A percentile compares a stretch with the other conserved stretches of the same genome.
Evolutionary conservation across 2,329 filamentous ascomycete species (phyloP).

Genomic region (Pseudogymnoascus sp.): DNA sequence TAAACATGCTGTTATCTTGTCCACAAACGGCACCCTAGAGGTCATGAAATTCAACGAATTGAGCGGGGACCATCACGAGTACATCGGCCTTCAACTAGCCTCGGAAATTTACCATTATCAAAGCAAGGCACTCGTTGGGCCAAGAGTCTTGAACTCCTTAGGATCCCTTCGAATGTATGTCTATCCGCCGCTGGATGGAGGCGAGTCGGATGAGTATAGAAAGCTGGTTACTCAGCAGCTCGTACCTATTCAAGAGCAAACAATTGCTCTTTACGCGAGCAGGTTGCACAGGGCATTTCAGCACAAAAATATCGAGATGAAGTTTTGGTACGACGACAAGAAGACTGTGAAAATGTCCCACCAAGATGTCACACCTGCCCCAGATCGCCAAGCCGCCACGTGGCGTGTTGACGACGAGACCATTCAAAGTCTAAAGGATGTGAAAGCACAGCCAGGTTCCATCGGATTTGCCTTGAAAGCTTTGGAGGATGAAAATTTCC

Average conservation of each 20-base stretch:
- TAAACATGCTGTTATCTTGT: slow-evolving; percentile 77
- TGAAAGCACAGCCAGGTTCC: slow-evolving; percentile 38
- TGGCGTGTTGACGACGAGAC: slow-evolving; percentile 68
- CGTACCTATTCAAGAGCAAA: slow-evolving; percentile 65
- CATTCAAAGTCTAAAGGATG: slow-evolving; percentile 34
- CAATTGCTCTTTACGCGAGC: slow-evolving; percentile 70
- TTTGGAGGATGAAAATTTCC: slow-evolving; percentile 63
- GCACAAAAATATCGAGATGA: slow-evolving; percentile 68
- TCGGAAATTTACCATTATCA: slow-evolving; percentile 88
- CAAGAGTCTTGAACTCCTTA: slow-evolving; percentile 74
- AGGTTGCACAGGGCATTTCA: slow-evolving; percentile 77
- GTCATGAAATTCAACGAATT: slow-evolving; percentile 67
- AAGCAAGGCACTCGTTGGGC: slow-evolving; percentile 71
- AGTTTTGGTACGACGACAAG: slow-evolving; percentile 75
- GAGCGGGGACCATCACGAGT: slow-evolving; percentile 78
- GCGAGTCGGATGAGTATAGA: slow-evolving; percentile 72
- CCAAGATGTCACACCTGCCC: slow-evolving; percentile 42
- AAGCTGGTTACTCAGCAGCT: slow-evolving; percentile 69
- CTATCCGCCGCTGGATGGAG: slow-evolving; percentile 77
- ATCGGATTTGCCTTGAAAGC: slow-evolving; percentile 57
- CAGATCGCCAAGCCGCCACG: slow-evolving; percentile 41
- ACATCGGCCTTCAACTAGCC: slow-evolving; percentile 82
- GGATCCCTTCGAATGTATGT: slow-evolving; percentile 72
- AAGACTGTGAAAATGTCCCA: slow-evolving; percentile 64
- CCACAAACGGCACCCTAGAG: slow-evolving; percentile 56